Conservation (phyloP, 345 rosid genomes). For the Triadica sebifera region DNA sequence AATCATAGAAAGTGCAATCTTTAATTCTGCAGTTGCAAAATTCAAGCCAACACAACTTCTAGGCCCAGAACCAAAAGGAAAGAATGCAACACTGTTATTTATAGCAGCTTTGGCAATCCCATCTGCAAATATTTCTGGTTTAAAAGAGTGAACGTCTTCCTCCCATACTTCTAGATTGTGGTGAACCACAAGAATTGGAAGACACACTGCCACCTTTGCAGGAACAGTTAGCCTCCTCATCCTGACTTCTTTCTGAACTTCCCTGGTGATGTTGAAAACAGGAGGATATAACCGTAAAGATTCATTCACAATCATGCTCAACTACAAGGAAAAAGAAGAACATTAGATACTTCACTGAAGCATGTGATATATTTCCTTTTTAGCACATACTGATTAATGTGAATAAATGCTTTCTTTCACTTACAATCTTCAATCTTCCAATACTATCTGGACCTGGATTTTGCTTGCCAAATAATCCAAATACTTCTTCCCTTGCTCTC, state of each 20-base stretch:
- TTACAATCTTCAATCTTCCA: conserved; percentile 17
- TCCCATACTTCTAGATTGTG: conserved; percentile 9
- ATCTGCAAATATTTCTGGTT: conserved; percentile 19
- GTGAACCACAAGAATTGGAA: conserved; percentile 13
- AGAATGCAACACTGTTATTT: neutral
- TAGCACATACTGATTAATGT: too few species aligned
- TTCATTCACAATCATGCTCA: conserved; percentile 26
- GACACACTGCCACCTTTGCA: neutral
- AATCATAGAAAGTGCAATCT: conserved; percentile 20
- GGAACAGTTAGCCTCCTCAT: conserved; percentile 11
- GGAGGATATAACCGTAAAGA: conserved; percentile 15
- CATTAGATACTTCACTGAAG: neutral
- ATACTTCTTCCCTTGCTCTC: conserved; percentile 14
- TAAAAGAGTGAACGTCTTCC: conserved; percentile 19
- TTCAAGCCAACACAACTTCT: conserved; percentile 19
- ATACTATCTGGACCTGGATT: conserved; percentile 13
- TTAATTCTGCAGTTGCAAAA: conserved; percentile 20
- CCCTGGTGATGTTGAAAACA: neutral
- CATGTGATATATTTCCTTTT: too few species aligned
- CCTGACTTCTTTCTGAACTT: conserved; percentile 7
- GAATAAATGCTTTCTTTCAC: neutral
- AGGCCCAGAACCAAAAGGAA: conserved; percentile 21
- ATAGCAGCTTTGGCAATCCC: conserved; percentile 19
- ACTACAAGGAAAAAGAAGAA: neutral
- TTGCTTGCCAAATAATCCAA: conserved; percentile 6